Evolutionary conservation across 805 yeast species (phyloP), one percentile per base, ranked within the genome.

Genomic region (Lachancea nothofagi): DNA sequence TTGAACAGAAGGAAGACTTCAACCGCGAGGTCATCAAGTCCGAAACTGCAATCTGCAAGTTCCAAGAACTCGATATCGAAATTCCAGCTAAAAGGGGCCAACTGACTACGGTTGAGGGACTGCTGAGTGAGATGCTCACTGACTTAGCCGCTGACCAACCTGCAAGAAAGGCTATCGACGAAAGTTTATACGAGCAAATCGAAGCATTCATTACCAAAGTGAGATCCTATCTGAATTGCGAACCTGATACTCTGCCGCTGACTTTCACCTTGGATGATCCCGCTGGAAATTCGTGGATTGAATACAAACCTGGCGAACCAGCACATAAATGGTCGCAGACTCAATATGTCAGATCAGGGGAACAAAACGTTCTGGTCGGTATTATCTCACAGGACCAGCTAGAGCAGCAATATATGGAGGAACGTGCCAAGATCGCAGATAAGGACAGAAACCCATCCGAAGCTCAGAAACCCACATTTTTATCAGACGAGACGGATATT

Each of bases 211-310:
- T 88, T 42, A 55, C 53, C 18, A 81, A 75, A 54, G 80, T 90
- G 26, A 64, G 69, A 48, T 63, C 71, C 5, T 75, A 72, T 39
- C 66, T 86, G 19, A 70, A 72, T n/a, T 90, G 87, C 42, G 79
- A 80, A 44, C 75, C 74, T 38, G 76, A 75, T 23, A 72, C 76
- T 14, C 62, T 85, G 38, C 97, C 97, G 2, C 55, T 90, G 46
- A 83, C 94, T 0, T 73, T 90, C 35, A 70, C 73, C 18, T 66
- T 87, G 8, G 96, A 89, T 61, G 98, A 93, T 62, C 97, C 98
- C 21, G 76, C 96, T 1, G 98, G 98, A 12, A 93, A 93, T 67
- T 90, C 97, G 4, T 93, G 97, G 95, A 78, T 93, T 40, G 96
- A 86, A 57, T 86, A 73, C 60, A 64, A 75, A 44, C 96, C 96